Base-by-base conservation (phyloP, 441 rosid genomes). In the Breynia disticha region DNA sequence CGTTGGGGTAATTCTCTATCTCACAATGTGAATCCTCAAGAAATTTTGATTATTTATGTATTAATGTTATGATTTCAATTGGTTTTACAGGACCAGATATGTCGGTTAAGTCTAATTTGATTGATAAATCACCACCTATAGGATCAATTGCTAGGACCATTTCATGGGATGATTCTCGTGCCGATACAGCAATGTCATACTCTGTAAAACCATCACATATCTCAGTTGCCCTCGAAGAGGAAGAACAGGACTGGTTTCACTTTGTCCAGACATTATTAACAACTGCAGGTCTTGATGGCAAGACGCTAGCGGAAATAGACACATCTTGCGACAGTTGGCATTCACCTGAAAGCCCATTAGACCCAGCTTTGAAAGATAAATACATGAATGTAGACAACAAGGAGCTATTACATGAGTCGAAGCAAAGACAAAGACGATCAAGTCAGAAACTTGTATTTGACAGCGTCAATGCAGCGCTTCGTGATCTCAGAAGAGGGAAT, bases 71-170 rank as follows among this genome's bases (percentile, higher is more conserved):
- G 14, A 10, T 1, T 35, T 46, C 14, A 55, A 46, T 28, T 35
- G 41, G 21, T 28, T 19, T 53, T 60, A 58, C 77, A 84, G 95
- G 86, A 53, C 56, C 59, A 19, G 76, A 64, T 41, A 47, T 66
- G 69, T 58, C 71, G 37, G 65, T 64, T 0, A 82, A 65, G 63
- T 76, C 87, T 54, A 89, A 78, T 63, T 77, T 93, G 70, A 84
- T 86, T 0, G 85, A 77, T 76, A 87, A 91, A 53, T 91, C 96
- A 38, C 95, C 98, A 16, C 94, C 79, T 42, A 93, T 93, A 38
- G 96, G 67, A 54, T 89, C 99, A 18, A 68, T 89, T 13, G 78
- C 96, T 41, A 75, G 97, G 70, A 79, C 77, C 41, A 68, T 89
- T 42, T 75, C 90, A 48, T 80, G 93, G 91, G 83, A 80, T 51